Evolutionary conservation across 805 yeast genomes (phyloP).

Genomic region (Nakazawaea wyomingensis): DNA sequence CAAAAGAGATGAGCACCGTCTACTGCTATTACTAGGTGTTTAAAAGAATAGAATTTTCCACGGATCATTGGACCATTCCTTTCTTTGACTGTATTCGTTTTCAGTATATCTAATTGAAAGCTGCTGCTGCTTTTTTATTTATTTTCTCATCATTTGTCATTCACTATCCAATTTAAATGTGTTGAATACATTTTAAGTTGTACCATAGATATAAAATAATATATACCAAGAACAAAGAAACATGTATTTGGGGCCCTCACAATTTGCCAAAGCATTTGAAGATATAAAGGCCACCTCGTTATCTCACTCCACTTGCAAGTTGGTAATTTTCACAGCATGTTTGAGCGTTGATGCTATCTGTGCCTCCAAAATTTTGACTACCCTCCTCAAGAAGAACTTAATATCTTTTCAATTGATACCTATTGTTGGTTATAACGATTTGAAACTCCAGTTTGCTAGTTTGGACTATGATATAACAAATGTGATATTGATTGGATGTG

Average conservation of each 20-base stretch:
- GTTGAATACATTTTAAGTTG: too few relatives aligned
- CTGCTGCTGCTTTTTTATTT: too few relatives aligned
- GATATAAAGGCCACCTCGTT: slow-evolving; percentile 66
- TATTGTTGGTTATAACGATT: slow-evolving; percentile 83
- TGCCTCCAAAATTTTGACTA: slow-evolving; percentile 72
- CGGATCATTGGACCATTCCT: too few relatives aligned
- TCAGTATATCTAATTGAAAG: too few relatives aligned
- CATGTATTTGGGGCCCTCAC: slow-evolving; percentile 74
- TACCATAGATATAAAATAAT: too few relatives aligned
- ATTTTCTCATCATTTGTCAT: too few relatives aligned
- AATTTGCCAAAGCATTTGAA: slow-evolving; percentile 63
- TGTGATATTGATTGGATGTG: slow-evolving; percentile 84
- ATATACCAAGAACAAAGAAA: background rate
- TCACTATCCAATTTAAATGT: too few relatives aligned
- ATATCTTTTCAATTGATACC: slow-evolving; percentile 88
- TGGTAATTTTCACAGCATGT: slow-evolving; percentile 85
- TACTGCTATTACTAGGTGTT: too few relatives aligned
- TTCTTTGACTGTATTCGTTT: too few relatives aligned
- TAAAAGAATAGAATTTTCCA: too few relatives aligned
- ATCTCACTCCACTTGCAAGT: slow-evolving; percentile 88
- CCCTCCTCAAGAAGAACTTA: slow-evolving; percentile 69
- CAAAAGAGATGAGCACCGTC: too few relatives aligned
- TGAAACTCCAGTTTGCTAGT: slow-evolving; percentile 54
- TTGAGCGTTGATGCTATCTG: slow-evolving; percentile 89
- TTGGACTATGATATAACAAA: slow-evolving; percentile 74